Base-by-base conservation (phyloP, 2,329 filamentous ascomycete genomes). In the Aspergillus chevalieri region DNA sequence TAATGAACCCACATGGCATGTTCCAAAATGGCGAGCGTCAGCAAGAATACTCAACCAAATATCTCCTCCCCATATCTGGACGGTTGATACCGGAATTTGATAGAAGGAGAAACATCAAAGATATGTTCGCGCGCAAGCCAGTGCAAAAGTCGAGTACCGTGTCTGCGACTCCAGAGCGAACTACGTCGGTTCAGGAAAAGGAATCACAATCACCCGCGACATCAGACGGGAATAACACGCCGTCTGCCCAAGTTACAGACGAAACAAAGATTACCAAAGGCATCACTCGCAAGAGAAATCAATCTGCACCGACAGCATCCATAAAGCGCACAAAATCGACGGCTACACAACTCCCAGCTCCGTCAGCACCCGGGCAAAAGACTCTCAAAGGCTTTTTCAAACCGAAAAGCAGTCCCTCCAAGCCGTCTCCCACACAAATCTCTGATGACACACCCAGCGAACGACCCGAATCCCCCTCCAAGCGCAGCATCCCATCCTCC, bases 51-150 rank as follows among this genome's bases (percentile, higher is more conserved):
- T 78, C 76, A 9, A 62, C 75, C 3, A 86, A 83, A 57, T 52
- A 88, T 57, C 69, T 87, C 0, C 78, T 92, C 9, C 80, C 86
- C 2, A 76, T 87, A 48, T 97, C 91, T 19, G 91, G 86, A 0
- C 89, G 83, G 63, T 77, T 94, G 8, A 86, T 96, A 49, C 86
- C 89, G 1, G 91, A 96, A 59, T 97, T 97, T 58, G 83, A 91
- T 62, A 84, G 85, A 51, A 82, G 93, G 17, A 81, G 82, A 57
- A 95, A 77, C 64, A 96, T 98, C 63, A 88, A 86, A 59, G 90
- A 95, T 63, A 97, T 98, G 93, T 96, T 97, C 65, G 76, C 76
- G 51, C 83, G 79, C 58, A 84, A 79, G 57, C 65, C 78, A 44
- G 54, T 68, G 19, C 54, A 50, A 19, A 55, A 48, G 26, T 56